These are phyloP conservation scores for Mycena capillaripes DNA, from an alignment of 768 basidiomycete species.

Conservation along the genomic window DNA sequence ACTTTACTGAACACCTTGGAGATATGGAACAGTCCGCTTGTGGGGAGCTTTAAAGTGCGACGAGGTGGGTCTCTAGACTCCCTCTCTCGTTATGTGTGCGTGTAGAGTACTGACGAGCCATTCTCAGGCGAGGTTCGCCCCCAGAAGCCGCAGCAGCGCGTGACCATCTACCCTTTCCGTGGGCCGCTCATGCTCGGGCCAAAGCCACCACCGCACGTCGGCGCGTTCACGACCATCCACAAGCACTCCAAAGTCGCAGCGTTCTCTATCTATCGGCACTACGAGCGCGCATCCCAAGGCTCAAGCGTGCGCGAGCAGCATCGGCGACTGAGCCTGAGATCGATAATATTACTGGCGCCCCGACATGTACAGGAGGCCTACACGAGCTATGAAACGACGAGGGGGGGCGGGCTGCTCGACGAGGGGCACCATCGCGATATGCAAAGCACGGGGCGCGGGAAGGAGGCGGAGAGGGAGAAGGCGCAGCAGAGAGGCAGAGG, in stretches of 20 bases:
- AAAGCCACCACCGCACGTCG: conserved; percentile 54
- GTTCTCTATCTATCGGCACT: conserved; percentile 83
- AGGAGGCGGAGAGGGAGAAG: conserved; percentile 40
- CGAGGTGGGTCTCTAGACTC: conserved; percentile 51
- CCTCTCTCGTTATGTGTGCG: too few relatives aligned
- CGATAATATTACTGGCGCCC: conserved; percentile 78
- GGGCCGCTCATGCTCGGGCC: conserved; percentile 58
- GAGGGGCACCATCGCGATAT: too few relatives aligned
- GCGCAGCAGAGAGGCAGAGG: conserved; percentile 42
- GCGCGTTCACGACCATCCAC: conserved; percentile 80
- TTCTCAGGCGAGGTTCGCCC: conserved; percentile 60
- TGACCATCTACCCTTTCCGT: conserved; percentile 70
- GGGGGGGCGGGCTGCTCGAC: conserved; percentile 76
- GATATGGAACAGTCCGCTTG: conserved; percentile 74
- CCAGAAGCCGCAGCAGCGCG: conserved; percentile 77
- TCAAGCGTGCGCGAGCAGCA: too few relatives aligned
- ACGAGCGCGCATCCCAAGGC: conserved; percentile 48
- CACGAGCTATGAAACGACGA: conserved; percentile 81
- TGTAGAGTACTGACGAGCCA: too few relatives aligned
- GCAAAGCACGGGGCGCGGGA: too few relatives aligned
- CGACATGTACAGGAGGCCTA: conserved; percentile 83
- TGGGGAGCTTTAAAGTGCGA: conserved; percentile 76
- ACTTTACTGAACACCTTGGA: too few relatives aligned
- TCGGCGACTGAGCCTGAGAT: conserved; percentile 41
- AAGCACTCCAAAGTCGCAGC: conserved; percentile 86